Conservation (phyloP, 495 filamentous ascomycete species). For the Daldinia concentrica region DNA sequence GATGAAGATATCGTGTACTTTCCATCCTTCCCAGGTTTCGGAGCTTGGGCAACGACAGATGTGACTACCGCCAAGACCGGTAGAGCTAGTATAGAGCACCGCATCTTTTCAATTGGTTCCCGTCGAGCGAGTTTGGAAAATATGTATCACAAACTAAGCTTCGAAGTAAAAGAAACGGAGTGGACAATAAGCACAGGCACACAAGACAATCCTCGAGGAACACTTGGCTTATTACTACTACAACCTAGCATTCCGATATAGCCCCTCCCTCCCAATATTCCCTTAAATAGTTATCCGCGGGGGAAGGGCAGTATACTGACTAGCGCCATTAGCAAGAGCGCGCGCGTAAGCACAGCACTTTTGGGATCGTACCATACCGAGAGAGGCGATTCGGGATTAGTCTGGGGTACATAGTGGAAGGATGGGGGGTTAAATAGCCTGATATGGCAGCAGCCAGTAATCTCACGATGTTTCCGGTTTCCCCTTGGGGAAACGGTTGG, state of each 20-base stretch:
- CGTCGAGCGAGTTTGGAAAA: conserved; percentile 13
- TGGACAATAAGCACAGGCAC: conserved; percentile 9
- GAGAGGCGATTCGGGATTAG: conserved; percentile 43
- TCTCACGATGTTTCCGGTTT: conserved; percentile 21
- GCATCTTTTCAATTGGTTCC: conserved; percentile 43
- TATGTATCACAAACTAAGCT: conserved; percentile 26
- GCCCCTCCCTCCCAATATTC: conserved; percentile 23
- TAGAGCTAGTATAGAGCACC: conserved; percentile 32
- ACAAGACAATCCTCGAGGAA: conserved; percentile 31
- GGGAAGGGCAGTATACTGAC: conserved; percentile 26
- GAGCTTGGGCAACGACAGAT: conserved; percentile 39
- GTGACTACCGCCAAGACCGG: conserved; percentile 37
- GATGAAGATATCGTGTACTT: conserved; percentile 60
- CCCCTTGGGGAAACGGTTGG: conserved; percentile 22
- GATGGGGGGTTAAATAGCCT: conserved; percentile 38
- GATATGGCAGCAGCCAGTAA: conserved; percentile 41
- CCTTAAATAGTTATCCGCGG: conserved; percentile 30
- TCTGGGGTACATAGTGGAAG: conserved; percentile 35
- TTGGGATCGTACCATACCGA: conserved; percentile 35
- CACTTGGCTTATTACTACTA: conserved; percentile 43
- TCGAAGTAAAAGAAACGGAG: conserved; percentile 14
- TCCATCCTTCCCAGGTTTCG: conserved; percentile 41
- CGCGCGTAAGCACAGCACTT: conserved; percentile 29
- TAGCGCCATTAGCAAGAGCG: conserved; percentile 11
- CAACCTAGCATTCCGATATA: conserved; percentile 19